Evolutionary conservation across 1,284 basidiomycete genomes (phyloP), one percentile per base, ranked within the genome.

Genomic region (Heterobasidion annosum): DNA sequence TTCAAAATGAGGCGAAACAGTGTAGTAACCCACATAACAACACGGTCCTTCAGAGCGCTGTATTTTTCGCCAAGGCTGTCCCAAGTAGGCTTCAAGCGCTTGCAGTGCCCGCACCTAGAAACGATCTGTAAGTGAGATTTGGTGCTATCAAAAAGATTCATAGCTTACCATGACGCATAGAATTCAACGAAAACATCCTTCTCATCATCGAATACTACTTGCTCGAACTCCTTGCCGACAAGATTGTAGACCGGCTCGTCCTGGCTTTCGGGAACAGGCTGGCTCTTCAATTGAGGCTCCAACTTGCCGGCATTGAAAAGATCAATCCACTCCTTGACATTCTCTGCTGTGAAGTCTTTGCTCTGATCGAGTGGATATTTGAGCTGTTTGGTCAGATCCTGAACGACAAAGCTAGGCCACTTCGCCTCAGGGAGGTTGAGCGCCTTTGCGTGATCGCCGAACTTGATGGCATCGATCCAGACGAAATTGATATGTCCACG

Each of bases 151-250:
- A 25, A 25, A 25, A 25, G 0, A 25, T 4, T 4, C 25, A 25
- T 45, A 33, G 63, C 78, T 15, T 75, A 97, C 96, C 97, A 99
- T 54, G 92, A 85, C 53, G 96, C 97, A 67, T 93, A 98, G 73
- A 97, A 95, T 74, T 99, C 97, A 64, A 98, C 78, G 63, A 99
- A 94, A 64, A 98, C 87, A 70, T 99, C 96, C 77, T 97, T 98
- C 55, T 77, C 74, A 59, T 94, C 88, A 67, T 98, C 90, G 59
- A 83, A 85, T 45, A 93, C 85, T 54, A 96, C 75, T 55, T 90
- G 74, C 6, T 98, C 91, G 64, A 98, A 99, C 63, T 90, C 84
- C 70, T 93, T 89, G 61, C 92, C 85, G 54, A 98, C 96, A 44
- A 99, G 76, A 49, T 78, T 82, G 72, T 83, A 89, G 52, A 97